Evolutionary conservation across 768 basidiomycete species (phyloP).

Genomic region (Termitomyces sp.): DNA sequence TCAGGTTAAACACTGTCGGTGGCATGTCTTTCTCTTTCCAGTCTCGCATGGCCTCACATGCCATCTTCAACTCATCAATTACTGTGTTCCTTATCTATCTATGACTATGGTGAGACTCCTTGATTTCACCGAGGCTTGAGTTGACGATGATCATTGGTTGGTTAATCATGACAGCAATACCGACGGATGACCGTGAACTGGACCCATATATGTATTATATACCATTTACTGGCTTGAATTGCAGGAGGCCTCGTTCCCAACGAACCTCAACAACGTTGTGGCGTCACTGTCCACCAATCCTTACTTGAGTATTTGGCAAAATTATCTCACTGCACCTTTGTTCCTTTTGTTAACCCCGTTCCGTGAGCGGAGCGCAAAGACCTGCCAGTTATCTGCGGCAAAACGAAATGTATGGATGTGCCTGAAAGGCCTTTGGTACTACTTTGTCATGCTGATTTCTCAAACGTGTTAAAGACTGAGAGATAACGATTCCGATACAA

Average conservation of each 20-base stretch:
- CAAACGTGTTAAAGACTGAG: not conserved
- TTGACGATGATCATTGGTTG: not conserved
- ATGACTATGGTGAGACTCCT: not conserved
- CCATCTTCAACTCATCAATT: not conserved
- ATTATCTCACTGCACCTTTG: too few species aligned
- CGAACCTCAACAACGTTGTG: not conserved
- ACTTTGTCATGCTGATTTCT: not conserved
- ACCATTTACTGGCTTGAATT: not conserved
- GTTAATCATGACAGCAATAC: not conserved
- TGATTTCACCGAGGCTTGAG: not conserved
- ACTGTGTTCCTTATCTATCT: not conserved
- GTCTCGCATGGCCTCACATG: not conserved
- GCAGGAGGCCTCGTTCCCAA: not conserved
- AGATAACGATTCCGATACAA: not conserved
- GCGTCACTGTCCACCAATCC: not conserved
- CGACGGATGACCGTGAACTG: too few species aligned
- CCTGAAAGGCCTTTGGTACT: not conserved
- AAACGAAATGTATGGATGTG: not conserved
- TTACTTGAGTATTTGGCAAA: not conserved
- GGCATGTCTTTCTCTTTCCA: not conserved
- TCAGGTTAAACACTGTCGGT: not conserved
- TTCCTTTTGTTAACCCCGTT: not conserved
- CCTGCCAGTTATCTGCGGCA: too few species aligned
- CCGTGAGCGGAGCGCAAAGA: not conserved
- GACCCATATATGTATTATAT: not conserved